Percentiles rank a stretch among this genome's conserved stretches.
Conservation (phyloP, 352 stramenopile species). For the Blastocystis sp. region DNA sequence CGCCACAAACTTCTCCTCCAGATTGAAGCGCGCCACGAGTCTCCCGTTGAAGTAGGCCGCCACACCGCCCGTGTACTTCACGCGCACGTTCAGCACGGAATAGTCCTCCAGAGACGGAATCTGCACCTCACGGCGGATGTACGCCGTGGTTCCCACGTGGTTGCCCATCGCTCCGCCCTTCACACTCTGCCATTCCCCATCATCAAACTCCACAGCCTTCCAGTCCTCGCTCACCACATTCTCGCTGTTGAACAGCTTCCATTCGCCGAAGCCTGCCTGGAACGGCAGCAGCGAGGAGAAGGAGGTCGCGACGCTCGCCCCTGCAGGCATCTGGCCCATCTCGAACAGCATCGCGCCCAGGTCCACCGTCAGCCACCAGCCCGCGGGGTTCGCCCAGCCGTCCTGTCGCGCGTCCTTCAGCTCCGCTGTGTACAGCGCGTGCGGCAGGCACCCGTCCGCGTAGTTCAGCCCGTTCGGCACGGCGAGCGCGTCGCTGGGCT, state of each 20-base stretch:
- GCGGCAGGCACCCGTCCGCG: slow-evolving; percentile 35
- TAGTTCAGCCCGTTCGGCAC: slow-evolving; percentile 8
- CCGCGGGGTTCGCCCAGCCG: not conserved
- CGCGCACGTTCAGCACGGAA: slow-evolving; percentile 3
- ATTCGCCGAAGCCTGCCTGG: not conserved
- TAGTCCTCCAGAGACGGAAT: not conserved
- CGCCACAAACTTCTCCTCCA: slow-evolving; percentile 10
- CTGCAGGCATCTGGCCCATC: not conserved
- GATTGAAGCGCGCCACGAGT: slow-evolving; percentile 41
- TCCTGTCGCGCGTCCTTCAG: not conserved
- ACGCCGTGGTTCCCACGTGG: not conserved
- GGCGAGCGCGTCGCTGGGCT: not conserved
- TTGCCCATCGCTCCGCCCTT: not conserved
- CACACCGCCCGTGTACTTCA: slow-evolving; percentile 45
- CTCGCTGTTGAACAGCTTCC: not conserved
- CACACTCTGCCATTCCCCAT: not conserved
- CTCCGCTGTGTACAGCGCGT: slow-evolving; percentile 46
- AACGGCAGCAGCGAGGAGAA: slow-evolving; percentile 14
- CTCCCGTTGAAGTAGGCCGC: slow-evolving; percentile 37
- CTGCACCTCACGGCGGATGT: not conserved
- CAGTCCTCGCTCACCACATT: not conserved
- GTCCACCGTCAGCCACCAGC: not conserved
- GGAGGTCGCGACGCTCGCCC: not conserved
- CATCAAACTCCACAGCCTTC: slow-evolving; percentile 21
- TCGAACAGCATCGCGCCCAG: slow-evolving; percentile 17